Percentiles rank a stretch among this genome's conserved stretches.
These are phyloP conservation scores for Verticillium tricorpus DNA, from an alignment of 2,329 filamentous ascomycete species.

Conservation along the genomic window DNA sequence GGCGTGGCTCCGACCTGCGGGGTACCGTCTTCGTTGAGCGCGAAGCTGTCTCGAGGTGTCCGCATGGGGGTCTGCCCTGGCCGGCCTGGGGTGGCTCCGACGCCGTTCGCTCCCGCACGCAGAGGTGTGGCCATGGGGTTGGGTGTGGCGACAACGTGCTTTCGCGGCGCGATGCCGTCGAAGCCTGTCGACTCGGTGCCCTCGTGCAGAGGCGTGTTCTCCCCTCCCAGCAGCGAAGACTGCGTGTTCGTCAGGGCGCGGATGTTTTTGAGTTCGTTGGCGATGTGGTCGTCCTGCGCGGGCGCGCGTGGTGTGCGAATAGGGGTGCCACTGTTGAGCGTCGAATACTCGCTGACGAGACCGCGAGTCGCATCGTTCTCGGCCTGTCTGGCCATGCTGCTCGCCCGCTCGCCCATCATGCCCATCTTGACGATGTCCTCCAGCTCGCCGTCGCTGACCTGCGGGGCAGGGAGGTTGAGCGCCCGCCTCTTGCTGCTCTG, in stretches of 20 bases:
- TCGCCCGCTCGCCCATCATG: slow-evolving; percentile 84
- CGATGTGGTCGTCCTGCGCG: slow-evolving; percentile 89
- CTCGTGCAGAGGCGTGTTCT: slow-evolving; percentile 86
- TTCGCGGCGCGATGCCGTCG: slow-evolving; percentile 75
- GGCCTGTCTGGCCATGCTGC: slow-evolving; percentile 65
- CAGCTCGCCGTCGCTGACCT: slow-evolving; percentile 87
- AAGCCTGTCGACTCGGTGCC: slow-evolving; percentile 81
- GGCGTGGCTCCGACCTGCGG: slow-evolving; percentile 71
- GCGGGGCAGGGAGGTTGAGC: slow-evolving; percentile 80
- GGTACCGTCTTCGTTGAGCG: slow-evolving; percentile 70
- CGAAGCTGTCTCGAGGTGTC: slow-evolving; percentile 83
- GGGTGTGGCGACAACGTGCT: slow-evolving; percentile 80
- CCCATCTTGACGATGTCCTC: slow-evolving; percentile 99
- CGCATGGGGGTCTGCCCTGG: slow-evolving; percentile 79
- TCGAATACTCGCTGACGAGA: slow-evolving; percentile 81
- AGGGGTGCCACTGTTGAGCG: slow-evolving; percentile 74
- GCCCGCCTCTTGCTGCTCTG: slow-evolving; percentile 88
- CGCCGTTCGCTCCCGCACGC: slow-evolving; percentile 56
- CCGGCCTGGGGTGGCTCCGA: slow-evolving; percentile 63
- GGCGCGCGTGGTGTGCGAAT: slow-evolving; percentile 90
- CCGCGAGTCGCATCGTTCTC: slow-evolving; percentile 84
- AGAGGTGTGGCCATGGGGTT: slow-evolving; percentile 94
- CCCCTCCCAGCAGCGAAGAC: slow-evolving; percentile 86
- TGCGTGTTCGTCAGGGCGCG: slow-evolving; percentile 88
- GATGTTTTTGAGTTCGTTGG: slow-evolving; percentile 95